Conservation (phyloP, 2,329 filamentous ascomycete genomes). For the Teratosphaeriaceae sp. region DNA sequence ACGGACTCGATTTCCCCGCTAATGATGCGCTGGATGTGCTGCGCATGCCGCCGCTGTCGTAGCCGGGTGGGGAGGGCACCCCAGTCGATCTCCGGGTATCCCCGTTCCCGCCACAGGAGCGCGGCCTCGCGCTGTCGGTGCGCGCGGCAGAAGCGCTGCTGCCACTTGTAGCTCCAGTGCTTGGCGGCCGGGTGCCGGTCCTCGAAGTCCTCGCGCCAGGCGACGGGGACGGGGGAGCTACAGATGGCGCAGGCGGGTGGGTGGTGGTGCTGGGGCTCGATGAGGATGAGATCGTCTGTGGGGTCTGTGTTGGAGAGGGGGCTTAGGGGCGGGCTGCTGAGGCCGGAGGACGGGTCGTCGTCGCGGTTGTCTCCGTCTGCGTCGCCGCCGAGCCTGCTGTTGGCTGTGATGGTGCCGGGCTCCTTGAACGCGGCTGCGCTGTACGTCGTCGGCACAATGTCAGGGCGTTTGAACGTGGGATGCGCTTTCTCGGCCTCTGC, state of each 20-base stretch:
- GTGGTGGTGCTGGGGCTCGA: too few species aligned
- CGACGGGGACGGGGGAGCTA: slow-evolving; percentile 13
- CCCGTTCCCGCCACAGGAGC: slow-evolving; percentile 21
- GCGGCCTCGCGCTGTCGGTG: slow-evolving; percentile 25
- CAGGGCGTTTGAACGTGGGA: not conserved
- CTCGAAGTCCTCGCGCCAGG: slow-evolving; percentile 26
- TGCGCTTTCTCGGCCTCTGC: slow-evolving; percentile 1
- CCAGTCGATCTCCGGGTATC: slow-evolving; percentile 32
- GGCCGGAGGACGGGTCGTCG: not conserved
- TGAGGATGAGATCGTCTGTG: slow-evolving; percentile 10
- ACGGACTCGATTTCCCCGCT: slow-evolving; percentile 16
- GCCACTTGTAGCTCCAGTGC: slow-evolving; percentile 24
- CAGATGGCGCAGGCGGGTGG: slow-evolving; percentile 28
- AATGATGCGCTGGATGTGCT: slow-evolving; percentile 17
- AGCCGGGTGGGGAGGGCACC: slow-evolving; percentile 19
- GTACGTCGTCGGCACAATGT: not conserved
- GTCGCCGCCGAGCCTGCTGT: not conserved
- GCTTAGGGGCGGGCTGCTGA: slow-evolving; percentile 1
- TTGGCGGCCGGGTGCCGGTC: slow-evolving; percentile 12
- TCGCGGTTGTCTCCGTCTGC: not conserved
- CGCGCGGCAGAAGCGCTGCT: slow-evolving; percentile 28
- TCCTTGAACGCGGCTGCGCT: not conserved
- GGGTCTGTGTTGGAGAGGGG: slow-evolving; percentile 2
- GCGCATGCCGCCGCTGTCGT: slow-evolving; percentile 11
- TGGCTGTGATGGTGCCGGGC: not conserved